Base-by-base conservation (phyloP, 768 basidiomycete species). In the Collybia sordida region DNA sequence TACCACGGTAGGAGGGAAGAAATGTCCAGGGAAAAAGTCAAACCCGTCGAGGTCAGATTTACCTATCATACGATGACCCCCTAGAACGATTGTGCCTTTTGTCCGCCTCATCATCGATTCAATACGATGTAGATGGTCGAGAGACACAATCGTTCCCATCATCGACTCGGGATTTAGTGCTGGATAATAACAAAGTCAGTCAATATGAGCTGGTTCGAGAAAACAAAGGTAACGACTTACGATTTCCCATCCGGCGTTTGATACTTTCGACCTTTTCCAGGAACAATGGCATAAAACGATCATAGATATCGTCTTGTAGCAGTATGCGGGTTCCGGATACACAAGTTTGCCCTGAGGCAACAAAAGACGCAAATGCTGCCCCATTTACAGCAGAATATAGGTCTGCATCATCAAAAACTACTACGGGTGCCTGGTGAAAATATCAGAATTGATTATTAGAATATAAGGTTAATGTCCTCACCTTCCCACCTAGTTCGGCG, bases 301-400 rank as follows among this genome's bases (percentile, higher is more conserved):
- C 79, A 54, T 90, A 91, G 40, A 93, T 75, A 7, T 66, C 63
- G 37, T 82, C 79, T 49, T 93, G 90, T 6, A 93, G 68, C 4
- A 93, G 72, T 17, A 93, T 72, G n/a, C 91, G 80, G 11, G 90
- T 85, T n/a, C 90, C 91, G 1, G 91, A 93, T n/a, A 93, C 86
- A 51, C 91, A 93, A 7, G 91, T 93, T 69, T 94, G 92, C 3
- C 92, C 92, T 19, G 89, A 90, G 1, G 92, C 92, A 43, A 94
- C 72, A 58, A 93, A 94, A 0, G 86, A 81, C 8, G 90, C 86
- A 60, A 94, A 93, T 0, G 89, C 86, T 5, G 81, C 81, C 15
- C 92, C 92, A 54, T 93, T 93, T 18, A 89, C 86, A 0, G 91
- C 86, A n/a, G 80, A 77, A 18, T 69, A 55, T 43, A 90, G 59